Base-by-base conservation (phyloP, 768 basidiomycete genomes). In the Kwoniella europaea region DNA sequence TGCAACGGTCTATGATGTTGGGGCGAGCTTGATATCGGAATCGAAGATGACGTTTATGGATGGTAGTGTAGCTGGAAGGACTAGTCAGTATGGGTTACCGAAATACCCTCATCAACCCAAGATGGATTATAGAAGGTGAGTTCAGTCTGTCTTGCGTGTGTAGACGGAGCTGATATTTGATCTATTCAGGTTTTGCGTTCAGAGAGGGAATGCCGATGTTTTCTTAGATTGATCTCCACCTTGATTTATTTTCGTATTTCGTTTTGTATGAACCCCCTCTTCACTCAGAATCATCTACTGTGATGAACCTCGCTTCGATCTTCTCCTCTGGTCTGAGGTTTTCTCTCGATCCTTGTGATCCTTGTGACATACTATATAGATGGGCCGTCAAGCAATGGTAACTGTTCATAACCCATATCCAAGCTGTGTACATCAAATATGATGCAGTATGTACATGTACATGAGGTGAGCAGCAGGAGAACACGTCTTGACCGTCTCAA, bases 181-280 rank as follows among this genome's bases (percentile, higher is more conserved):
- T 1, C 18, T 27, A 27, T 20, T 54, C 54, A 80, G 79, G 54
- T 77, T 75, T 42, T 77, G 75, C 63, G 74, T 80, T n/a, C 79
- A 80, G 58, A 65, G 79, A 66, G 79, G 79, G 2, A 80, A 74
- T 13, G 79, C 79, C 2, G 79, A 80, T 74, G 79, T 80, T 29
- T 80, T 73, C 50, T 42, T 80, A 2, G 79, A 78, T 52, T 69
- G 52, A 54, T 16, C 62, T 46, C 3, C 29, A n/a, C 20, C 20
- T 10, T 55, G n/a, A n/a, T n/a, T n/a, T n/a, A n/a, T n/a, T n/a
- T n/a, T n/a, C 16, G 20, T 24, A 10, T 27, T 27, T 61, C 42
- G 24, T 15, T 35, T 24, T 20, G 12, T 24, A 16, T 56, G 55
- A 13, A 13, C 46, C 12, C 46, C 46, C 54, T 24, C 24, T 55